Base-by-base conservation (phyloP, 805 yeast species). In the Kluyveromyces nonfermentans region DNA sequence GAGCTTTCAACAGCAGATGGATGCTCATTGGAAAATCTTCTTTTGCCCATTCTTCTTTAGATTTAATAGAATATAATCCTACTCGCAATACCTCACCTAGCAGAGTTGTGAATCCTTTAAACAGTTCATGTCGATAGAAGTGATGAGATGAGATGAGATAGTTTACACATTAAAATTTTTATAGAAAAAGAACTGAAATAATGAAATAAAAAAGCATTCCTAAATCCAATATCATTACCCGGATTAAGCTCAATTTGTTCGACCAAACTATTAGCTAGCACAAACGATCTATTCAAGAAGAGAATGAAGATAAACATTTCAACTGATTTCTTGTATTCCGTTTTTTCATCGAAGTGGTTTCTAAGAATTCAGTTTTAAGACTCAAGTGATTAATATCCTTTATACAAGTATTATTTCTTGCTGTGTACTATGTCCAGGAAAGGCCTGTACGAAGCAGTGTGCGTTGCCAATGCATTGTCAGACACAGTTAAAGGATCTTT, bases 1-100 rank as follows among this genome's bases (percentile, higher is more conserved):
- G 83, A 77, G 2, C 73, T 69, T 32, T 69, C 71, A 14, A 69
- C 69, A 25, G 66, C 62, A 43, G 57, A 60, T 7, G 63, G 55
- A 39, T 55, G 61, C 30, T 53, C 60, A 42, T 46, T 50, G 6
- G 63, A 56, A 20, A 55, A 47, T 49, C 62, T 60, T 59, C 65
- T 62, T 44, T 62, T 62, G 10, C 58, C 52, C 41, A 38, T 38
- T n/a, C 20, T 25, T 25, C 12, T 25, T n/a, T n/a, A n/a, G n/a
- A 25, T 2, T 4, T 25, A 4, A 14, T 6, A 10, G 30, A 25
- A 25, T 25, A 14, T 10, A 25, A 25, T 25, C 12, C 9, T 4
- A 10, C 12, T 10, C 30, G 14, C 3, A 2, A 25, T 25, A 4
- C 9, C 7, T 25, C 7, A 10, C 30, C 7, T 25, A 4, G 30